Base-by-base conservation (phyloP, 2,329 filamentous ascomycete genomes). In the Aspergillus unguis region DNA sequence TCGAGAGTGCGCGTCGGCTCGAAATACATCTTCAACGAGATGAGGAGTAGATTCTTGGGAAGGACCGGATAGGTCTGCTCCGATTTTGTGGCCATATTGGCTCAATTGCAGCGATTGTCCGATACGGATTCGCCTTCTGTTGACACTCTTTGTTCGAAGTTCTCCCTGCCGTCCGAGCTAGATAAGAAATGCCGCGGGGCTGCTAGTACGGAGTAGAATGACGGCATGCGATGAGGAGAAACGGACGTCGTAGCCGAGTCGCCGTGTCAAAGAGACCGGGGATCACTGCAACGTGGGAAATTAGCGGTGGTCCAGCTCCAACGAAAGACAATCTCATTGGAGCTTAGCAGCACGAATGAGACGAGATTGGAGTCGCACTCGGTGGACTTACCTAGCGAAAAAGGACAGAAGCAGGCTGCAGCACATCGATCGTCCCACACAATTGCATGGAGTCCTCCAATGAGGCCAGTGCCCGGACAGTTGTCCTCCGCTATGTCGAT, bases 1-100 rank as follows among this genome's bases (percentile, higher is more conserved):
- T 77, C 64, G 42, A 78, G 72, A 1, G 87, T 91, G 55, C 79
- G 65, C 25, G 62, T 56, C 4, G 67, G 67, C 45, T 63, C 61
- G 40, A 70, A 70, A 58, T 70, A 72, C 69, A 71, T 71, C 61
- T 72, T 72, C 4, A 72, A 53, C 2, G 70, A 72, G 61, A 72
- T 70, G 52, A 72, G 65, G 35, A 72, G 68, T 31, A 72, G 64
- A 50, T 65, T 72, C 51, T 67, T 63, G 9, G 70, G 69, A 31
- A 72, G 65, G 23, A 62, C 52, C 41, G 68, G 68, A 54, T 68
- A 71, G 36, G 53, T 41, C 50, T 48, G 45, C 28, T 52, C 38
- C 9, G 46, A 36, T 7, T 28, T 27, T 45, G 53, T 50, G 31
- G 40, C 50, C 48, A 49, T 50, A 31, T 43, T 32, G 29, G 48